A percentile compares a stretch with the other conserved stretches of the same genome.
These are phyloP conservation scores for Casuarina glauca DNA, from an alignment of 306 rosid species.

Conservation along the genomic window DNA sequence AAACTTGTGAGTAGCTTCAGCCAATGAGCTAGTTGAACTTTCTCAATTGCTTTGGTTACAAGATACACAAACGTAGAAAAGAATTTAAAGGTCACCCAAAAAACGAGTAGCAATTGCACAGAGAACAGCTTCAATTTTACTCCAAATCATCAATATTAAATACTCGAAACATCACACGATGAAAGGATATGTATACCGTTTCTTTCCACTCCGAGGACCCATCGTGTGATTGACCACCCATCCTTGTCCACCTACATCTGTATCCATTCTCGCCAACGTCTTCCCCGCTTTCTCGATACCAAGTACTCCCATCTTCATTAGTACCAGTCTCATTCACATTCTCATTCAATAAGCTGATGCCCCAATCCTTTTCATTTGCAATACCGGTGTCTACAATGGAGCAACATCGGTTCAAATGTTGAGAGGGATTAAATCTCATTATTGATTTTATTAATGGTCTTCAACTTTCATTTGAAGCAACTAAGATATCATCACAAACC, in stretches of 20 bases:
- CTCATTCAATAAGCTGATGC: slow-evolving; percentile 75
- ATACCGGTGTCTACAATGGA: slow-evolving; percentile 77
- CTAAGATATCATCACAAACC: slow-evolving; percentile 4
- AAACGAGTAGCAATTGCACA: slow-evolving; percentile 16
- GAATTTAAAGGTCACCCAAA: not conserved
- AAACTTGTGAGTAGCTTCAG: not conserved
- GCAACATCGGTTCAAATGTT: slow-evolving; percentile 8
- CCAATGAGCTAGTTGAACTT: not conserved
- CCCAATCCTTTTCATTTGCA: slow-evolving; percentile 98
- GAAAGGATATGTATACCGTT: slow-evolving; percentile 57
- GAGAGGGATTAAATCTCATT: slow-evolving; percentile 7
- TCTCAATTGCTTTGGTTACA: not conserved
- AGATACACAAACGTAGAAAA: slow-evolving; percentile 6
- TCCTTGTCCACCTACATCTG: slow-evolving; percentile 98
- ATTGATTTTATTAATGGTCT: not conserved
- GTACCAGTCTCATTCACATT: slow-evolving; percentile 79
- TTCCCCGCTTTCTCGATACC: slow-evolving; percentile 88
- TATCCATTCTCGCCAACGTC: slow-evolving; percentile 84
- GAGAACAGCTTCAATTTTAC: slow-evolving; percentile 23
- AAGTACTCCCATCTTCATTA: slow-evolving; percentile 93
- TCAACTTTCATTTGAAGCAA: not conserved
- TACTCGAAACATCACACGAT: slow-evolving; percentile 9
- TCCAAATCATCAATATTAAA: slow-evolving; percentile 11
- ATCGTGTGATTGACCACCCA: slow-evolving; percentile 84
- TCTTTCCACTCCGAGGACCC: slow-evolving; percentile 93